Percentiles rank a stretch among this genome's conserved stretches.
Evolutionary conservation across 805 yeast species (phyloP).

Genomic region (Citeromyces matritensis): DNA sequence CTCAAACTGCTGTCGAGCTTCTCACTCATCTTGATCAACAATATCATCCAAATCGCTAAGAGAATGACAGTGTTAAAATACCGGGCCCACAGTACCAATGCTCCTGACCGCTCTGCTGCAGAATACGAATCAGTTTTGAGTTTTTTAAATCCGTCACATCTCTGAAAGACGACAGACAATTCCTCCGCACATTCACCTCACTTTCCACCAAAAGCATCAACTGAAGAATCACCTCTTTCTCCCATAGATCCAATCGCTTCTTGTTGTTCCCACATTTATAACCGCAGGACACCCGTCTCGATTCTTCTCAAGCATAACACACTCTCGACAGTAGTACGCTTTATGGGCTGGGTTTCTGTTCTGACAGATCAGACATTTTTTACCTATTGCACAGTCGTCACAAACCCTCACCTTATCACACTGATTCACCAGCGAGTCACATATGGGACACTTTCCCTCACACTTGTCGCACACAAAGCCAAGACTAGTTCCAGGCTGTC

Average conservation of each 20-base stretch:
- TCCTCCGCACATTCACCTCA: not conserved
- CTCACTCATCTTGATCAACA: too few species aligned
- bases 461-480: slow-evolving; percentile 75
- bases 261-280: slow-evolving; percentile 64
- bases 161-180: not conserved
- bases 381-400: slow-evolving; percentile 65
- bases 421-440: slow-evolving; percentile 77
- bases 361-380: slow-evolving; percentile 72
- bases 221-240: slow-evolving; percentile 20
- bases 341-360: slow-evolving; percentile 39
- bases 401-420: slow-evolving; percentile 56
- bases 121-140: too few species aligned
- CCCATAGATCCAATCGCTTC: slow-evolving; percentile 51
- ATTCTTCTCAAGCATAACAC: slow-evolving; percentile 65
- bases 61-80: too few species aligned
- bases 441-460: slow-evolving; percentile 83
- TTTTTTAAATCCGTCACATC: too few species aligned
- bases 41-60: too few species aligned
- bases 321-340: slow-evolving; percentile 78
- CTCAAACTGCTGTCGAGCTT: too few species aligned
- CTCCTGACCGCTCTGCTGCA: too few species aligned
- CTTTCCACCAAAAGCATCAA: not conserved
- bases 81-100: too few species aligned
- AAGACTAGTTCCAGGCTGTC: slow-evolving; percentile 60
- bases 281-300: slow-evolving; percentile 90